Conservation (phyloP, 345 rosid genomes). For the Toxicodendron radicans region DNA sequence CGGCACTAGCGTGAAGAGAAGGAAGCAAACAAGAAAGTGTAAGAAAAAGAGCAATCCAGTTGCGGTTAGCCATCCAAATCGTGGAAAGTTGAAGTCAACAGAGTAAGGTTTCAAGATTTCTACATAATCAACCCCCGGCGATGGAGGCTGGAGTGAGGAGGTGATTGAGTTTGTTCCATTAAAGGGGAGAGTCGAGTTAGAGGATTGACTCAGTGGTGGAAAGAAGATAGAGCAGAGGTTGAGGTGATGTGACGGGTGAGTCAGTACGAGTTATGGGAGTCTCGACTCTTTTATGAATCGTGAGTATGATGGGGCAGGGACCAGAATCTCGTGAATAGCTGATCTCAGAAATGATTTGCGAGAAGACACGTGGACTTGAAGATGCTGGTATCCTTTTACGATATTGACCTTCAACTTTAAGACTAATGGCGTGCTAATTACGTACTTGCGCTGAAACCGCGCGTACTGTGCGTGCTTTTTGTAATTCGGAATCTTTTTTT, state of each 20-base stretch:
- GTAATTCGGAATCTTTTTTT: too few relatives aligned
- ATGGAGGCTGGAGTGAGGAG: background rate
- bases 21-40: conserved; percentile 33
- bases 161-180: conserved; percentile 24
- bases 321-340: conserved; percentile 26
- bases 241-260: background rate
- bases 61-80: conserved; percentile 40
- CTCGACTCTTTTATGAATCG: conserved; percentile 7
- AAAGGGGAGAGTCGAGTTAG: conserved; percentile 7
- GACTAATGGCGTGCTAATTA: background rate
- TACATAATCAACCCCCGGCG: conserved; percentile 22
- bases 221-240: background rate
- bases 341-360: conserved; percentile 16
- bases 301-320: background rate
- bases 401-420: background rate
- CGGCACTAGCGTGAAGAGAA: conserved; percentile 59
- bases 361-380: conserved; percentile 24
- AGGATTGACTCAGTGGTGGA: conserved; percentile 10
- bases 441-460: background rate
- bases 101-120: conserved; percentile 17
- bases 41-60: conserved; percentile 39
- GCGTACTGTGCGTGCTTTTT: too few relatives aligned
- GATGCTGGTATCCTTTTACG: background rate
- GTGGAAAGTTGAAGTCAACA: conserved; percentile 25
- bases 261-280: background rate